These are phyloP conservation scores for Tricholomella constricta DNA, from an alignment of 768 basidiomycete species.

Conservation along the genomic window DNA sequence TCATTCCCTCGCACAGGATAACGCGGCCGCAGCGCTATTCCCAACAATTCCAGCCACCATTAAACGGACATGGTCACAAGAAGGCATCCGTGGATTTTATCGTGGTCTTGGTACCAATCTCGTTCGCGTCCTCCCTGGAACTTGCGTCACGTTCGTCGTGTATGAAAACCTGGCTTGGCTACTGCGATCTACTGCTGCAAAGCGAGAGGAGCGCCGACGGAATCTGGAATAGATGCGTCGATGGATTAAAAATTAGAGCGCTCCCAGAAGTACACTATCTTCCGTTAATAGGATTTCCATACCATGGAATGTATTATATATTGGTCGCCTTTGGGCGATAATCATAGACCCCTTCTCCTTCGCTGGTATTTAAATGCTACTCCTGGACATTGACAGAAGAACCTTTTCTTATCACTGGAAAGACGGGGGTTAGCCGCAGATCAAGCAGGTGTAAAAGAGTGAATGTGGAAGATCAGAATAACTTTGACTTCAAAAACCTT, in stretches of 20 bases:
- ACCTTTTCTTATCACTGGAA: too few species aligned
- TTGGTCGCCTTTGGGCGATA: not conserved
- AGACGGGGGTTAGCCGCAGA: too few species aligned
- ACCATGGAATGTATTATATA: slow-evolving; percentile 14
- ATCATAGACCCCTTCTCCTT: not conserved
- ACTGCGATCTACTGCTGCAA: slow-evolving; percentile 64
- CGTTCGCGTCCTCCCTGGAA: slow-evolving; percentile 93
- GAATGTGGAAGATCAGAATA: slow-evolving; percentile 10
- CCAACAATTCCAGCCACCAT: slow-evolving; percentile 84
- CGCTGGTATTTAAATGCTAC: not conserved
- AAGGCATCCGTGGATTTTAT: slow-evolving; percentile 88
- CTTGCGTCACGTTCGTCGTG: slow-evolving; percentile 97
- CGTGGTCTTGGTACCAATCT: slow-evolving; percentile 94
- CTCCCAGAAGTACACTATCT: slow-evolving; percentile 1
- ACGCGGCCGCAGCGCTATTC: slow-evolving; percentile 66
- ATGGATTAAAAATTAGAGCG: not conserved
- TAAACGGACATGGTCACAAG: slow-evolving; percentile 75
- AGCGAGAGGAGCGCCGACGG: slow-evolving; percentile 36
- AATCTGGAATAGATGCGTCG: slow-evolving; percentile 3
- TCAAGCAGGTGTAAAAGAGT: not conserved
- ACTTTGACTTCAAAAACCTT: slow-evolving; percentile 18
- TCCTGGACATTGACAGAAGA: too few species aligned
- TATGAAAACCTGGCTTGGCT: slow-evolving; percentile 93
- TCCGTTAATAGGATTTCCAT: slow-evolving; percentile 7
- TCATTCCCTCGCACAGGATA: slow-evolving; percentile 49